Percentiles rank a stretch among this genome's conserved stretches.
Conservation (phyloP, 2,329 filamentous ascomycete species). For the Aspergillus thermomutatus region DNA sequence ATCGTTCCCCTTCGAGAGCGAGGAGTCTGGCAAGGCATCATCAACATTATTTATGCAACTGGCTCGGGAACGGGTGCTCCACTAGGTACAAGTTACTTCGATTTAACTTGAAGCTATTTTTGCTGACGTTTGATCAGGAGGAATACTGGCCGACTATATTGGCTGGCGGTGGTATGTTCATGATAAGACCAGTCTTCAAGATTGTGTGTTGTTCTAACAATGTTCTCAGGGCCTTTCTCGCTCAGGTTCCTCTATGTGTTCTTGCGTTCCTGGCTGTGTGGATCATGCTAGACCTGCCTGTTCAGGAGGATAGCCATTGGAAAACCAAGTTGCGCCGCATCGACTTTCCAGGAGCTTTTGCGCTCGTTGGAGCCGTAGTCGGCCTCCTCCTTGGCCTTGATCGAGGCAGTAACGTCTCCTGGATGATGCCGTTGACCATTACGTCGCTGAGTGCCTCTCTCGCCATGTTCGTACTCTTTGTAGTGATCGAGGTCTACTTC, state of each 20-base stretch:
- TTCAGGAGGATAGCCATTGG: conserved; percentile 59
- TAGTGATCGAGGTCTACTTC: conserved; percentile 65
- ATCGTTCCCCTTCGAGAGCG: conserved; percentile 66
- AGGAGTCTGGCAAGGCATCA: conserved; percentile 69
- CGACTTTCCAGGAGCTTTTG: conserved; percentile 69
- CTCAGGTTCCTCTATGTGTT: conserved; percentile 66
- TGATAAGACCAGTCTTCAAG: background rate
- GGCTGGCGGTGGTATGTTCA: conserved; percentile 67
- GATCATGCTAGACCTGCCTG: conserved; percentile 60
- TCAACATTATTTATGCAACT: conserved; percentile 68
- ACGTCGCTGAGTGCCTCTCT: conserved; percentile 55
- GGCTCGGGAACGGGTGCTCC: conserved; percentile 69
- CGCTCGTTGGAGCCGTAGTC: conserved; percentile 64
- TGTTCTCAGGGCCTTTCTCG: conserved; percentile 61
- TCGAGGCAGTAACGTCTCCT: conserved; percentile 68
- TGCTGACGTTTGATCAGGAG: conserved; percentile 38
- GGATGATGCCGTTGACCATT: conserved; percentile 59
- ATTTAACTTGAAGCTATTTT: background rate
- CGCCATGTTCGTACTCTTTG: conserved; percentile 62
- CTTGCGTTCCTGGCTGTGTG: conserved; percentile 63
- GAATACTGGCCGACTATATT: conserved; percentile 67
- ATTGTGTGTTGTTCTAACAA: conserved; percentile 12
- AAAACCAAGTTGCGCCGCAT: conserved; percentile 62
- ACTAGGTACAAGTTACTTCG: conserved; percentile 44
- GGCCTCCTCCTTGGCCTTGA: conserved; percentile 68